Base-by-base conservation (phyloP, 805 yeast genomes). In the Groenewaldozyma salmanticensis region DNA sequence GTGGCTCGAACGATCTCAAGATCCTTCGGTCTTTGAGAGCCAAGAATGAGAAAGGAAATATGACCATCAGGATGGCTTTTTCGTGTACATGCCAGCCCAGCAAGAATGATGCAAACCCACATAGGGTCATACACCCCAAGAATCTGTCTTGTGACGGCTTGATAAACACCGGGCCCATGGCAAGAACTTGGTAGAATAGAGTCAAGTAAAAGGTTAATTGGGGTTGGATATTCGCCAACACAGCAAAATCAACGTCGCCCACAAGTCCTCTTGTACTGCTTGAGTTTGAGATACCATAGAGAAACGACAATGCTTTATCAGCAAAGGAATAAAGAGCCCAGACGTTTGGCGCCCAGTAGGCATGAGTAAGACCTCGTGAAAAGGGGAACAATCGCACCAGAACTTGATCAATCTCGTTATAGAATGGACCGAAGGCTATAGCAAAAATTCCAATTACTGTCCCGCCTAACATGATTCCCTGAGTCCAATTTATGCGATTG, bases 11-110 rank as follows among this genome's bases (percentile, higher is more conserved):
- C 0, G 90, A 73, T 4, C 77, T 72, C 33, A 88, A 61, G 27
- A 88, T 63, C 41, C 94, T 70, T 44, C 80, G 71, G 54, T 86
- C 95, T 31, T 73, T 68, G 11, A 78, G 68, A 3, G 79, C 81
- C 21, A 88, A 61, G 57, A 92, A 79, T 4, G 92, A 72, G 59
- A 85, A 78, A 1, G 99, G 99, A 50, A 92, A 74, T 5, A 92
- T 81, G 2, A 90, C 80, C 17, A 88, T 60, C 69, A 92, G 71
- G n/a, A 92, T 76, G 0, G 97, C 97, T 70, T 92, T 92, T 61
- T 92, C 98, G 64, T 92, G 98, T 19, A 92, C 98, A 56, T 92
- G 97, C 96, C 97, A 92, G 4, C 99, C 98, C 62, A 92, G 92
- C 37, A 92, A 63, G 55, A 84, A 92, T 2, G 95, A 82, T 0